A percentile compares a stretch with the other conserved stretches of the same genome.
Evolutionary conservation across 106 monocot genomes (phyloP).

Genomic region (Dendrobium catenatum): DNA sequence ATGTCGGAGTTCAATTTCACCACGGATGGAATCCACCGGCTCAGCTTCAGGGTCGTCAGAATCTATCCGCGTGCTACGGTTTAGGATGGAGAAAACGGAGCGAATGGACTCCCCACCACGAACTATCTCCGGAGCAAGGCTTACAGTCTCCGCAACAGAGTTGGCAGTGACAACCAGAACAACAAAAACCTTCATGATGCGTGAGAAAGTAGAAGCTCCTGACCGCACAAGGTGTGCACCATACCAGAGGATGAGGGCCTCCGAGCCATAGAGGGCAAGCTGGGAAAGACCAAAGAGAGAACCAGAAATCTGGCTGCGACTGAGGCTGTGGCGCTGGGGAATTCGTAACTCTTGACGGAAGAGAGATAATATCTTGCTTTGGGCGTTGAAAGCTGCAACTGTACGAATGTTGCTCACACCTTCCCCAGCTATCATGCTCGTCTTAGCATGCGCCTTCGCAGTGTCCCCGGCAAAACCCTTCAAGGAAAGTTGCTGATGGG

Average conservation of each 20-base stretch:
- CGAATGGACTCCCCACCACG: constrained; percentile 87
- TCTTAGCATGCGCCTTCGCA: constrained; percentile 89
- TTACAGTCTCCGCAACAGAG: constrained; percentile 68
- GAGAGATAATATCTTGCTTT: constrained; percentile 63
- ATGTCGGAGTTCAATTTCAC: constrained; percentile 63
- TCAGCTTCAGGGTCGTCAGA: constrained; percentile 76
- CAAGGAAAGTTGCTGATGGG: constrained; percentile 79
- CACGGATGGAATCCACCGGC: constrained; percentile 37
- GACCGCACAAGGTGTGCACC: constrained; percentile 60
- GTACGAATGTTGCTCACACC: constrained; percentile 94
- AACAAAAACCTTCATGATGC: constrained; percentile 82
- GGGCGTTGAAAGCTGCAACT: constrained; percentile 87
- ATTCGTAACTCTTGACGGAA: constrained; percentile 50
- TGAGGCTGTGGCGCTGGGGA: constrained; percentile 46
- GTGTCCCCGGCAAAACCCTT: constrained; percentile 96
- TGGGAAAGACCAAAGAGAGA: constrained; percentile 65
- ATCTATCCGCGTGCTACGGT: constrained; percentile 60
- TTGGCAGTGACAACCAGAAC: constrained; percentile 86
- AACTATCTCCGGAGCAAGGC: constrained; percentile 85
- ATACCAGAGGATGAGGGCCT: constrained; percentile 79
- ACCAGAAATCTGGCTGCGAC: constrained; percentile 60
- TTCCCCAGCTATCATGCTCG: constrained; percentile 94
- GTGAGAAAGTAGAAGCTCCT: constrained; percentile 70
- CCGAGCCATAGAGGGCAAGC: constrained; percentile 62
- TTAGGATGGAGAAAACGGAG: constrained; percentile 86